Base-by-base conservation (phyloP, 176 grass and related monocot genomes). In the Eleusine indica region DNA sequence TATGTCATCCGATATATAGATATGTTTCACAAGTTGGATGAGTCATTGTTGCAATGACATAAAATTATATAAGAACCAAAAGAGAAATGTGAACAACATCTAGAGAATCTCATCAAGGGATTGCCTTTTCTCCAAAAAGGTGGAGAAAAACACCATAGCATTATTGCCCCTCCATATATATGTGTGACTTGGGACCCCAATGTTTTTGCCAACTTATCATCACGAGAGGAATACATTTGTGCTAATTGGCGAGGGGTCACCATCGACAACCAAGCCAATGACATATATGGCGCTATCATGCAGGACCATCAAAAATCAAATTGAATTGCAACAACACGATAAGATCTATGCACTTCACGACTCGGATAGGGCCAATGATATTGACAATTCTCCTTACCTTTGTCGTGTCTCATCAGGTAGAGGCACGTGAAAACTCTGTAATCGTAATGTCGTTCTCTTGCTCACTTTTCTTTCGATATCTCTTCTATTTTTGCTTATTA, bases 201-300 rank as follows among this genome's bases (percentile, higher is more conserved):
- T 4, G 22, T 10, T 35, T 77, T 84, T 6, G 35, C 38, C 4
- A 28, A 16, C 18, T 58, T 53, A 12, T 35, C 38, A 48, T 70
- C 52, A 48, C 57, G 17, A 35, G 15, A n/a, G 1, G 30, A 37
- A 19, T 19, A 15, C 15, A 8, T 82, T 32, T 3, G 49, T 58
- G 66, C 52, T 44, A 9, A 78, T 28, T 63, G 75, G 30, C 29
- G 40, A 30, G 22, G 74, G 14, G 53, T 71, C 83, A 4, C 42
- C 14, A 6, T 85, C 74, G 9, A 25, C 32, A 35, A 37, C 57
- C n/a, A 66, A 37, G 6, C 18, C 38, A 60, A 69, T 32, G n/a
- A 69, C 21, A 76, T n/a, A 70, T 3, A 39, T 28, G 30, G 42
- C 74, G 54, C 83, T 85, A 51, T 85, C 75, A 51, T 49, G 58